A percentile compares a stretch with the other conserved stretches of the same genome.
phyloP scores from a whole-genome alignment of 331 rosid species.

The Malus hybrid region DNA sequence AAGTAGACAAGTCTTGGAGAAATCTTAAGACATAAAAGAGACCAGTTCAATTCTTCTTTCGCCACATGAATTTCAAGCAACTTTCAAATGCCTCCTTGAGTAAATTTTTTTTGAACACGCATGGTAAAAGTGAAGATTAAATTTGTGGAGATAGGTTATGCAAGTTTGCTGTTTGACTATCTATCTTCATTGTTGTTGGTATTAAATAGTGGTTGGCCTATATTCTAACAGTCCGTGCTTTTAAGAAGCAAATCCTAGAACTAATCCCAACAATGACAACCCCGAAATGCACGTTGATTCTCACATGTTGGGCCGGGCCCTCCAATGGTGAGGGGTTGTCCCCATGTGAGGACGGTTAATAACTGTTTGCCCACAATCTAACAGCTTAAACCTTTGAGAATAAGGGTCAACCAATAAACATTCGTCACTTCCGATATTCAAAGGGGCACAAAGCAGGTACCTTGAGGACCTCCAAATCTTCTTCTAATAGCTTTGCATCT shows the following conservation, averaged over 20 bases:
- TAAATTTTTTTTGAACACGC: neutral
- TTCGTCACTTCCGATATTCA: neutral
- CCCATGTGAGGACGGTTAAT: neutral
- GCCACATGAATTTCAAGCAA: too few relatives aligned
- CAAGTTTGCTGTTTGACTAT: neutral
- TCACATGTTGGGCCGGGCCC: neutral
- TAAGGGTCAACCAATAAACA: neutral
- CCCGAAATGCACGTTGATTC: neutral
- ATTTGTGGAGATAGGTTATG: neutral
- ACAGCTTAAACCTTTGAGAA: neutral
- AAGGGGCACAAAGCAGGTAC: constrained; percentile 31
- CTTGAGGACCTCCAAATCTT: constrained; percentile 88
- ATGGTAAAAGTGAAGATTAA: neutral
- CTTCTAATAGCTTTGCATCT: constrained; percentile 84
- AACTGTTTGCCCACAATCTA: neutral
- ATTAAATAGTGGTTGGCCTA: neutral
- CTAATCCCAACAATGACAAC: neutral
- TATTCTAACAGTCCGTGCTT: neutral
- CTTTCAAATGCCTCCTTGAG: neutral
- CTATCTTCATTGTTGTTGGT: neutral
- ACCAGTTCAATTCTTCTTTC: too few relatives aligned
- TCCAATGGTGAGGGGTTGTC: neutral
- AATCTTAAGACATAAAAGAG: neutral
- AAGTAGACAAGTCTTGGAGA: neutral
- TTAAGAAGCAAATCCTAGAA: neutral